These are phyloP conservation scores for Daldinia sp. DNA, from an alignment of 2,329 filamentous ascomycete species.

Conservation along the genomic window DNA sequence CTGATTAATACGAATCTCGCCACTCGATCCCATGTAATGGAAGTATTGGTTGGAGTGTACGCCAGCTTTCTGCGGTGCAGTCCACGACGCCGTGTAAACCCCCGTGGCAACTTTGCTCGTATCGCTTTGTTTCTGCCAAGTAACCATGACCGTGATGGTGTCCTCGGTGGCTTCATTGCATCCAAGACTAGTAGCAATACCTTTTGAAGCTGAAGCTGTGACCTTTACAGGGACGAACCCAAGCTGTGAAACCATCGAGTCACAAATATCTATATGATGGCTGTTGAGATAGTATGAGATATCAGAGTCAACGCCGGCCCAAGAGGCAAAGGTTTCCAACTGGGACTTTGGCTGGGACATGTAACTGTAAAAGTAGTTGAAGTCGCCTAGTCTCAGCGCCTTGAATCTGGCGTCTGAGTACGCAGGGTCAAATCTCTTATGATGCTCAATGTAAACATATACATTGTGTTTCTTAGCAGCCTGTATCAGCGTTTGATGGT, in stretches of 20 bases:
- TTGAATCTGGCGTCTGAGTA: conserved; percentile 87
- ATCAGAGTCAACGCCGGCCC: conserved; percentile 90
- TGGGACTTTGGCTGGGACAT: conserved; percentile 94
- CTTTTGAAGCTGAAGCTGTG: conserved; percentile 78
- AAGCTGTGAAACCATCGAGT: conserved; percentile 81
- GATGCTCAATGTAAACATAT: conserved; percentile 93
- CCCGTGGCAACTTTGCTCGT: conserved; percentile 78
- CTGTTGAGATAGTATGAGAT: conserved; percentile 97
- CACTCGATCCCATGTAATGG: conserved; percentile 86
- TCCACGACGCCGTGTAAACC: conserved; percentile 95
- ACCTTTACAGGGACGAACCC: conserved; percentile 82
- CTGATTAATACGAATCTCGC: conserved; percentile 90
- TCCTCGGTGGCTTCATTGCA: conserved; percentile 87
- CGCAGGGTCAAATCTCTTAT: conserved; percentile 94
- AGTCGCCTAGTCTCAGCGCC: conserved; percentile 81
- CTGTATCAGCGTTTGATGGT: conserved; percentile 80
- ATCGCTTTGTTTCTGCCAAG: conserved; percentile 80
- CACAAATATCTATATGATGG: conserved; percentile 92
- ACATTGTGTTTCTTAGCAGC: conserved; percentile 78
- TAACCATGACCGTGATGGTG: conserved; percentile 88
- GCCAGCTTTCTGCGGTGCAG: conserved; percentile 87
- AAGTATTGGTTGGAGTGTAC: conserved; percentile 99
- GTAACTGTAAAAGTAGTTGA: conserved; percentile 98
- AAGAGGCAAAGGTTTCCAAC: conserved; percentile 92
- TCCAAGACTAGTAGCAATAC: conserved; percentile 79